Percentiles rank a stretch among this genome's conserved stretches.
These are phyloP conservation scores for Solanum lycopersicoides DNA, from an alignment of 257 asterid genomes.

Conservation along the genomic window DNA sequence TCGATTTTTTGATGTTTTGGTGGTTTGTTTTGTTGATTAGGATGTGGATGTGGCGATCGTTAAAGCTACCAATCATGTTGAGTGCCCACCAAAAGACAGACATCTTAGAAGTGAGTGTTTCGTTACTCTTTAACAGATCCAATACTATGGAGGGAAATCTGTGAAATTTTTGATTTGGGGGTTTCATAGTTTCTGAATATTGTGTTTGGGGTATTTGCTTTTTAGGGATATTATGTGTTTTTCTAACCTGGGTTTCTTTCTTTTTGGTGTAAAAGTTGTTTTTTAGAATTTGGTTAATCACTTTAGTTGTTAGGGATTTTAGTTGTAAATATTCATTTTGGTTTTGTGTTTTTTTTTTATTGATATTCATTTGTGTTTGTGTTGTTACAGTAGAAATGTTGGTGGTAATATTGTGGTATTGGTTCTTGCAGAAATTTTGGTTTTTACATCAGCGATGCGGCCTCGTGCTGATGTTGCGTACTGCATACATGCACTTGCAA, in stretches of 20 bases:
- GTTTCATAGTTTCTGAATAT: neutral
- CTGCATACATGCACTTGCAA: constrained; percentile 82
- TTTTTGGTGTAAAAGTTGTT: neutral
- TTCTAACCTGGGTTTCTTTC: neutral
- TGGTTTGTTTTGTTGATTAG: constrained; percentile 24
- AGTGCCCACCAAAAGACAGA: constrained; percentile 88
- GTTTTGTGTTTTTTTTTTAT: neutral
- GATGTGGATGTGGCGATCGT: constrained; percentile 98
- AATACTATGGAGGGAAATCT: neutral
- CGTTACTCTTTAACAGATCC: neutral
- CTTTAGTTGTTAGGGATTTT: neutral
- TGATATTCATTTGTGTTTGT: neutral
- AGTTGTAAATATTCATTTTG: neutral
- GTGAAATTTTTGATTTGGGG: constrained; percentile 17
- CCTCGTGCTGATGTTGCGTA: constrained; percentile 95
- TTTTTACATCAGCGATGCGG: constrained; percentile 60
- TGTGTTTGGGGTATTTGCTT: neutral
- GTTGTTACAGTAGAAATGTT: constrained; percentile 11
- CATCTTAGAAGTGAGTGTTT: constrained; percentile 70
- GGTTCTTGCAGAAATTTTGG: constrained; percentile 77
- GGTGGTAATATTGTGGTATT: constrained; percentile 13
- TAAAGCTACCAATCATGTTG: constrained; percentile 98
- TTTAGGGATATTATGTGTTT: neutral
- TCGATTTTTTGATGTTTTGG: neutral
- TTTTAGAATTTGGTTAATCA: neutral